A percentile compares a stretch with the other conserved stretches of the same genome.
These are phyloP conservation scores for Starmerella tilneyi DNA, from an alignment of 805 yeast species.

Conservation along the genomic window DNA sequence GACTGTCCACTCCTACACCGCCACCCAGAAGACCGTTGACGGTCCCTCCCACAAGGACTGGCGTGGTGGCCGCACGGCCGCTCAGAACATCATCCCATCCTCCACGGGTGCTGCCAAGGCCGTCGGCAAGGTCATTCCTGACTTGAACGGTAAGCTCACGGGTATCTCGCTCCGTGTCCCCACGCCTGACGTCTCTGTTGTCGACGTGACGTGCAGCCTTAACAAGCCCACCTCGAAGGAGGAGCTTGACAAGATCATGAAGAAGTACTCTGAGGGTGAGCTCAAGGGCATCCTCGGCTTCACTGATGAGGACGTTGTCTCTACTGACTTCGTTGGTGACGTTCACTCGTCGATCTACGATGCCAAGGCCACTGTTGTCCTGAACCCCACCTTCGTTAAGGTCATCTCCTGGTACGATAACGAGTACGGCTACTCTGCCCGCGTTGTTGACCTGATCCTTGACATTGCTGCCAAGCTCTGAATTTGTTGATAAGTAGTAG, in stretches of 20 bases:
- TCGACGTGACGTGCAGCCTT: constrained; percentile 79
- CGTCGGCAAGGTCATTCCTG: constrained; percentile 90
- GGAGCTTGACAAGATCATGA: constrained; percentile 66
- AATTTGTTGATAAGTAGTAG: not conserved
- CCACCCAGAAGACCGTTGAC: constrained; percentile 92
- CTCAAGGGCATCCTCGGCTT: constrained; percentile 77
- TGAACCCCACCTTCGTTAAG: constrained; percentile 83
- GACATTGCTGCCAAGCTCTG: constrained; percentile 55
- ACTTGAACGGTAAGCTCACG: constrained; percentile 82
- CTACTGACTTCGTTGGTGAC: constrained; percentile 80
- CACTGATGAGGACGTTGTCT: constrained; percentile 88
- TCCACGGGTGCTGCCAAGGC: constrained; percentile 98
- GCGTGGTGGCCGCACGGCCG: constrained; percentile 97
- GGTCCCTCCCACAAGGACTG: constrained; percentile 97
- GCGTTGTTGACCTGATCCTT: constrained; percentile 84
- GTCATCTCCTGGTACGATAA: constrained; percentile 91
- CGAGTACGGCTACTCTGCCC: constrained; percentile 92
- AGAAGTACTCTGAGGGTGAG: constrained; percentile 66
- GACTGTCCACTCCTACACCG: constrained; percentile 91
- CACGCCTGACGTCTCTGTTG: constrained; percentile 86
- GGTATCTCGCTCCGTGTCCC: constrained; percentile 93
- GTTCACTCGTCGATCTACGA: constrained; percentile 80
- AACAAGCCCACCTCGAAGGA: constrained; percentile 68
- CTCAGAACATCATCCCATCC: constrained; percentile 90
- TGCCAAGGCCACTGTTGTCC: constrained; percentile 79